Evolutionary conservation across 2,329 filamentous ascomycete genomes (phyloP), one percentile per base, ranked within the genome.

Genomic region (Colletotrichum sp.): DNA sequence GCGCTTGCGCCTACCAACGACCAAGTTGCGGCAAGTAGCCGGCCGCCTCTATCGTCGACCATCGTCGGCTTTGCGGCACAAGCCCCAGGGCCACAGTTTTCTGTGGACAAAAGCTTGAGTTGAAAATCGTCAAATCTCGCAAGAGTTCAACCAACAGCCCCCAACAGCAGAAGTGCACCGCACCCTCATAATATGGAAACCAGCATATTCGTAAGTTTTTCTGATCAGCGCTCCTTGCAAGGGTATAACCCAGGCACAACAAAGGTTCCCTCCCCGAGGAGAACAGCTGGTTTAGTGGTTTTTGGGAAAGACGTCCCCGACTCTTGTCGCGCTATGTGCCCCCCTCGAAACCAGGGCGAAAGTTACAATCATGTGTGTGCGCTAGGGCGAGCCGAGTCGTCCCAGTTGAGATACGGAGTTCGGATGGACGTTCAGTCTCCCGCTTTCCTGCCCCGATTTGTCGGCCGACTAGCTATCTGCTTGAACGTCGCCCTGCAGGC

Each of bases 1-100:
- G 76, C 80, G 48, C 78, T 79, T 2, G 79, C 75, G 3, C 73
- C 72, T 0, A 78, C 75, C 44, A 84, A 57, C 4, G 81, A 79
- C 83, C 83, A 84, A 28, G 80, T 81, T 3, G 79, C 79, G n/a
- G 78, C 82, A 6, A 84, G 64, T 16, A 84, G 74, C 15, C 82
- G 78, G 28, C 79, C 76, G 44, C 82, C 79, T 78, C 81, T 80
- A 25, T 82, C 77, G 64, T 75, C 63, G 32, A 28, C 72, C 66
- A 75, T 74, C 15, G 34, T 77, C 34, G 48, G 63, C 63, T n/a
- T 71, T 27, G 16, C 61, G 44, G 36, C 72, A 69, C 36, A 44
- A 28, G 22, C 36, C 34, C 59, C 19, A 39, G 27, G 48, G 63
- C 63, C 68, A 34, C n/a, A 27, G 48, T n/a, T 32, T 52, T 52